A percentile compares a stretch with the other conserved stretches of the same genome.
Conservation (phyloP, 2,329 filamentous ascomycete species). For the Aspergillus spinulosporus region DNA sequence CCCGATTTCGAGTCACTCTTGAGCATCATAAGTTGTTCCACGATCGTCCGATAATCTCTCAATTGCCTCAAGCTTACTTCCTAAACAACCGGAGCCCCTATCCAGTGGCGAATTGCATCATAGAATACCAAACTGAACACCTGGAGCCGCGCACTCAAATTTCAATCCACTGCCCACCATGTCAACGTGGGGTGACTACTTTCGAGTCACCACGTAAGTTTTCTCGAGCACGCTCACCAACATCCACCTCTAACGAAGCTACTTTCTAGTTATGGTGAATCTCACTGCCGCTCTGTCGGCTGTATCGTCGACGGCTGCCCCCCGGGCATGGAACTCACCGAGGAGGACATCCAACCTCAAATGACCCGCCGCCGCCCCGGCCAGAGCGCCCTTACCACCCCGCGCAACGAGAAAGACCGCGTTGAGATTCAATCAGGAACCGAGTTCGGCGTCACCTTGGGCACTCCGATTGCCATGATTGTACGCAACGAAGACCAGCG, state of each 20-base stretch:
- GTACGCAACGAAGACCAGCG: constrained; percentile 92
- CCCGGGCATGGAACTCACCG: constrained; percentile 80
- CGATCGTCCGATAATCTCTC: not conserved
- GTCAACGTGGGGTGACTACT: constrained; percentile 85
- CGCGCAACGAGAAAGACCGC: constrained; percentile 85
- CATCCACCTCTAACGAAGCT: not conserved
- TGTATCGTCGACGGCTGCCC: constrained; percentile 94
- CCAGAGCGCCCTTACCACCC: constrained; percentile 86
- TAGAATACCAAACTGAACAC: not conserved
- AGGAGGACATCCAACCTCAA: constrained; percentile 89
- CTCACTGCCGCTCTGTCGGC: constrained; percentile 88
- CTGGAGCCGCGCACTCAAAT: not conserved
- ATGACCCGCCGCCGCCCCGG: constrained; percentile 88
- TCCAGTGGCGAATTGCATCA: not conserved
- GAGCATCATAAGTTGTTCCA: constrained; percentile 7
- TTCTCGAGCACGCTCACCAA: not conserved
- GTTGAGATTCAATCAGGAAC: constrained; percentile 92
- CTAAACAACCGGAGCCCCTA: not conserved
- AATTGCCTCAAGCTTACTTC: not conserved
- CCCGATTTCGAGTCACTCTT: constrained; percentile 8
- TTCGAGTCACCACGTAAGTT: constrained; percentile 77
- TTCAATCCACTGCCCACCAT: constrained; percentile 51
- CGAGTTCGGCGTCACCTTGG: constrained; percentile 84
- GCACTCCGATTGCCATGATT: constrained; percentile 83
- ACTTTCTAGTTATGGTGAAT: constrained; percentile 67